Evolutionary conservation across 2,329 filamentous ascomycete species (phyloP), one percentile per base, ranked within the genome.

Genomic region (Colletotrichum abscissum): DNA sequence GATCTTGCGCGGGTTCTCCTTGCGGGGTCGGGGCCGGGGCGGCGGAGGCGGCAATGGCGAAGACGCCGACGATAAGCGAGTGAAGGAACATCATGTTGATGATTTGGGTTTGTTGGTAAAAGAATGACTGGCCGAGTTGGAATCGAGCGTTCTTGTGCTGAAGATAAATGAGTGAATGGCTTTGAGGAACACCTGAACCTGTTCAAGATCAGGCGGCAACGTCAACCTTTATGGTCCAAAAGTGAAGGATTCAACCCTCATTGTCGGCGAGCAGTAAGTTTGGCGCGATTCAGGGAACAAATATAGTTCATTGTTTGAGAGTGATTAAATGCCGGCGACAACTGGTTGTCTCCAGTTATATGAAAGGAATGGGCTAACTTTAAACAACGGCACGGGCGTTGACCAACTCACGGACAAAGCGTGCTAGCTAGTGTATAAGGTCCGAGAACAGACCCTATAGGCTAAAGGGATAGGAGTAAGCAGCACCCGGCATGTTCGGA

Each of bases 71-170:
- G 60, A 71, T 26, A n/a, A 66, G 30, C 5, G 71, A 42, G 60
- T 35, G 67, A 30, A 62, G 28, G 35, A 49, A 66, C 26, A 65
- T 24, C 71, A 73, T 73, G 8, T 38, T 73, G 63, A 57, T n/a
- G 11, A 55, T 28, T 42, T n/a, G 35, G 16, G 62, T 58, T 52
- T 57, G 46, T 55, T 66, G 46, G 42, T 22, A 57, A 57, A 57
- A 59, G 60, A 70, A 19, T 55, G 67, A 62, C 60, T 70, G 42
- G 56, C 24, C 38, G 60, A 56, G 24, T 46, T 52, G 59, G 52
- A 24, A 46, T 16, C 26, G 19, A 9, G 22, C 8, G 33, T 12
- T 2, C 16, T 57, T 57, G 28, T 35, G 42, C 28, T 33, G 8
- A 42, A 52, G 12, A 22, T 38, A 26, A 56, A 46, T 35, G 60